Evolutionary conservation across 306 rosid genomes (phyloP), one percentile per base, ranked within the genome.

Genomic region (Alnus rubra): DNA sequence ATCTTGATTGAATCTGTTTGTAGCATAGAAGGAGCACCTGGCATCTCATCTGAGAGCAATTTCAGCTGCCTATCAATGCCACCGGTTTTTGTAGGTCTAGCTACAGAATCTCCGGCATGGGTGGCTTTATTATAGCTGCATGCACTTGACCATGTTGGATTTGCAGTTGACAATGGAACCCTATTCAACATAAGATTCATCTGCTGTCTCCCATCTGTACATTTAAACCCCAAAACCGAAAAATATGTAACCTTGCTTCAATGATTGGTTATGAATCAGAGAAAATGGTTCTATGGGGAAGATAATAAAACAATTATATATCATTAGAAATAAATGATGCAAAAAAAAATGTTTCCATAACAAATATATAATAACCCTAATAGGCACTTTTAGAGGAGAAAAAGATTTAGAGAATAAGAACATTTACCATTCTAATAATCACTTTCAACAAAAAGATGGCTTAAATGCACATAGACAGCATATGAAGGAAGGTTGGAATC

Each of bases 191-290:
- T 65, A 72, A 85, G 59, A 52, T 58, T 63, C 83, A 88, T 77
- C 78, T 81, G 87, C 81, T 87, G 94, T 80, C 86, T 87, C 79
- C 68, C 87, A 71, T 83, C 97, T 94, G 86, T 79, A 50, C 16
- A 69, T 42, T 31, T 28, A 63, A 64, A 59, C 68, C 12, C 63
- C 10, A 72, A 53, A 82, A 62, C 69, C 9, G 9, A 59, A 33
- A 28, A 35, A 63, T 33, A 4, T 0, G 42, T 63, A 12, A 63
- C 69, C 33, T 62, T 31, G 4, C 42, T 33, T 63, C 69, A 75
- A 76, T 51, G 64, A 54, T 69, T 67, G 9, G 31, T 35, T 31
- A 63, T 31, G 69, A 31, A 63, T 33, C 45, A 11, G n/a, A 63
- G 45, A 31, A 63, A 33, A 63, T 53, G 3, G 4, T 33, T 11